Evolutionary conservation across 768 basidiomycete genomes (phyloP), one percentile per base, ranked within the genome.

Genomic region (Sporobolomyces roseus): DNA sequence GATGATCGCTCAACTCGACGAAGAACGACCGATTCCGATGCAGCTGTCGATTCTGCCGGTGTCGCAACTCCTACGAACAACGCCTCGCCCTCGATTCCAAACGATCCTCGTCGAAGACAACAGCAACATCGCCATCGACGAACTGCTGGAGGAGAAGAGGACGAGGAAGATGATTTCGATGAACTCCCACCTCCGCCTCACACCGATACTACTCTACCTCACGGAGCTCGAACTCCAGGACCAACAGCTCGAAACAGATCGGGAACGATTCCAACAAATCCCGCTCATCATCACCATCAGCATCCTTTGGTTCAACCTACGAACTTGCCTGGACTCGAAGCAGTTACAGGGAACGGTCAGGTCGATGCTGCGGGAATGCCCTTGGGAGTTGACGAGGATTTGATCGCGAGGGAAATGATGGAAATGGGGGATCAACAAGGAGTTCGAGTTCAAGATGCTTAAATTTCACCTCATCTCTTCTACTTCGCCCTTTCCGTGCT

Each of bases 361-460:
- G 49, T 30, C 29, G 66, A 63, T 14, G 55, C 10, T 41, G 38
- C 41, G 27, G 50, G 50, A 19, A 38, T 43, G 62, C 62, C 33
- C 8, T 1, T 53, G 5, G 46, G 35, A 35, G 23, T 62, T 4
- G 71, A 68, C 29, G 66, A 65, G 45, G 63, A 68, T 21, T 54
- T 51, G 33, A 63, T 61, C 35, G 66, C 60, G 32, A 25, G 61
- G 32, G 66, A 68, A 25, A 72, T 72, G 71, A 53, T 72, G 54
- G 55, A 32, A 54, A 48, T 54, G 46, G 59, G 59, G 13, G 59
- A 36, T 27, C 51, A 38, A 1, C 33, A 36, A 27, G 59, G 52
- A 30, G 63, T 51, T 27, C 8, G 48, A 1, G 43, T 33, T 19
- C 43, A 36, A 12, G 29, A 41, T 7, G 50, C 38, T 17, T 52